Conservation (phyloP, 2,329 filamentous ascomycete species). For the Macrophomina tecta region DNA sequence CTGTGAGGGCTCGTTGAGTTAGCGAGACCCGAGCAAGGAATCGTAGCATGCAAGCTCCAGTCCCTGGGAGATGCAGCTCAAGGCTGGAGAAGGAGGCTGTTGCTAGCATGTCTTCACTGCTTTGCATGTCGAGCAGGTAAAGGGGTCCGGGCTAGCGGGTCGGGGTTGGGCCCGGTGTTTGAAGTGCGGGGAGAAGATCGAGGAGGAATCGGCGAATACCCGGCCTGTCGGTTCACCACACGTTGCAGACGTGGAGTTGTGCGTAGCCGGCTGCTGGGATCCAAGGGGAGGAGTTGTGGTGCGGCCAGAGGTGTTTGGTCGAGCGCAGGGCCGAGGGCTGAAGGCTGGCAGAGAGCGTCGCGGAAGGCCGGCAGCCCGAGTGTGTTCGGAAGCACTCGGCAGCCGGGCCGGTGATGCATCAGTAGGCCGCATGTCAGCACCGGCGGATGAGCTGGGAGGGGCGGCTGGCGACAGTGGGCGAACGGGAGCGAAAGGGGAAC, state of each 20-base stretch:
- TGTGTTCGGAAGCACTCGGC: not conserved
- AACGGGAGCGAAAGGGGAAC: not conserved
- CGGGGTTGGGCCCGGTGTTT: too few relatives aligned
- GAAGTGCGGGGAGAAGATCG: too few relatives aligned
- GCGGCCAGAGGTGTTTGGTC: not conserved
- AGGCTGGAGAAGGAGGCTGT: not conserved
- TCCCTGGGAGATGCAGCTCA: too few relatives aligned
- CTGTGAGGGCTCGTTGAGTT: too few relatives aligned
- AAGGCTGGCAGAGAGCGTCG: not conserved
- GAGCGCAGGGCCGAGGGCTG: not conserved
- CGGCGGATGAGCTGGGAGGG: not conserved
- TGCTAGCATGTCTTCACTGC: not conserved
- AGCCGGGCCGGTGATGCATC: not conserved
- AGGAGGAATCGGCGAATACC: too few relatives aligned
- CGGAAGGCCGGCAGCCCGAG: not conserved
- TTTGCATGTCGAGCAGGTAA: not conserved
- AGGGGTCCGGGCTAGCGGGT: not conserved
- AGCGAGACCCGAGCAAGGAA: too few relatives aligned
- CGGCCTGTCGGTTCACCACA: too few relatives aligned
- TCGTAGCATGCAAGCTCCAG: too few relatives aligned
- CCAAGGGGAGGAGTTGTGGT: not conserved
- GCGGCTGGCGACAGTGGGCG: not conserved
- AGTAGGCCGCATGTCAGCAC: not conserved
- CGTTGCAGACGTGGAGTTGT: too few relatives aligned
- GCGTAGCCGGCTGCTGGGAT: too few relatives aligned